These are phyloP conservation scores for Sarocladiaceae sp. DNA, from an alignment of 2,329 filamentous ascomycete genomes.

Conservation along the genomic window DNA sequence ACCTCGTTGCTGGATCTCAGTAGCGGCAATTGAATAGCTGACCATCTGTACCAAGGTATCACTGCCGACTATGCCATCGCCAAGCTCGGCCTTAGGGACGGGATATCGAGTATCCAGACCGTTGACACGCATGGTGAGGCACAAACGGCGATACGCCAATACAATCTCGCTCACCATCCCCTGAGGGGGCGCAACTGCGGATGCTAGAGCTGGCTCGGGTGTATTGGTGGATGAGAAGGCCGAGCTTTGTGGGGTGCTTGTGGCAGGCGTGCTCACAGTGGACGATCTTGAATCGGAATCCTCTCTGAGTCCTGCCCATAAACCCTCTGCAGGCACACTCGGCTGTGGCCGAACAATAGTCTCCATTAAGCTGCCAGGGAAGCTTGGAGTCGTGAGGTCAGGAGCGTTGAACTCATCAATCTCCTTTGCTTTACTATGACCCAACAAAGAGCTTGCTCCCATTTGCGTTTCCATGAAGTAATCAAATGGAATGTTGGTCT, in stretches of 20 bases:
- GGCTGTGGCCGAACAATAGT: conserved; percentile 31
- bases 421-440: conserved; percentile 34
- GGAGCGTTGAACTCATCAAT: conserved; percentile 25
- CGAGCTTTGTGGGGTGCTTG: conserved; percentile 7
- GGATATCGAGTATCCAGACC: conserved; percentile 38
- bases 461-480: conserved; percentile 64
- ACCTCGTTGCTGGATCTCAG: conserved; percentile 90
- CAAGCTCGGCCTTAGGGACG: conserved; percentile 12
- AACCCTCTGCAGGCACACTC: conserved; percentile 27
- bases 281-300: conserved; percentile 32
- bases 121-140: conserved; percentile 55
- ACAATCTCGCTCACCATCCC: conserved; percentile 42
- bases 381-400: conserved; percentile 29
- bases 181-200: conserved; percentile 3
- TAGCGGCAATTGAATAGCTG: conserved; percentile 80
- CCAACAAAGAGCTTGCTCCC: conserved; percentile 35
- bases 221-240: conserved; percentile 1
- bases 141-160: conserved; percentile 55
- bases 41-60: conserved; percentile 64
- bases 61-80: conserved; percentile 37
- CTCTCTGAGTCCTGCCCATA: conserved; percentile 29
- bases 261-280: conserved; percentile 21
- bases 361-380: conserved; percentile 33
- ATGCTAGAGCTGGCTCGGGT: neutral
- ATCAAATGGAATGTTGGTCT: conserved; percentile 56